phyloP scores from a whole-genome alignment of 352 stramenopile genomes.

The Globisporangium paroecandrum region DNA sequence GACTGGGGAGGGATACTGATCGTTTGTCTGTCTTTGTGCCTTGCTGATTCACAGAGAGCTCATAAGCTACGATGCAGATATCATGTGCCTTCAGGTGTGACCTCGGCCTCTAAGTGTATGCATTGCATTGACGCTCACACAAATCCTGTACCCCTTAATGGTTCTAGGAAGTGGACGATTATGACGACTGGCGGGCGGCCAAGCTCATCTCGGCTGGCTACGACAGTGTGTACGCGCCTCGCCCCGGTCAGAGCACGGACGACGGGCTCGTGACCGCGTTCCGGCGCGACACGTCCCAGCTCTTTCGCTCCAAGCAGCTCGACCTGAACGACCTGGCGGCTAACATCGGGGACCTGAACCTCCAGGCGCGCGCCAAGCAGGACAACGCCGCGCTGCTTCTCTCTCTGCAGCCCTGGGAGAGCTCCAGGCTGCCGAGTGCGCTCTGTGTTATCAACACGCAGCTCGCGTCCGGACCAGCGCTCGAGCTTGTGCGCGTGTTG shows the following conservation, averaged over 20 bases:
- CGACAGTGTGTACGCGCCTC: constrained; percentile 71
- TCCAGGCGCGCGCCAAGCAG: constrained; percentile 44
- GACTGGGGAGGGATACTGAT: too few species aligned
- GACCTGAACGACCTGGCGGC: constrained; percentile 54
- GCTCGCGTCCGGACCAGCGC: constrained; percentile 27
- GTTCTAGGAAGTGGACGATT: constrained; percentile 80
- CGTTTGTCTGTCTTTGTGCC: neutral
- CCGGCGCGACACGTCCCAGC: constrained; percentile 66
- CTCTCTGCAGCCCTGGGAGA: constrained; percentile 81
- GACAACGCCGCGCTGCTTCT: constrained; percentile 76
- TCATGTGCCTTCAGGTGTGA: constrained; percentile 79
- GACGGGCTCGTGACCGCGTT: constrained; percentile 84
- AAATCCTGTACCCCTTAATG: neutral
- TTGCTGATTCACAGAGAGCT: constrained; percentile 46
- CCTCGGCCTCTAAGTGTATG: neutral
- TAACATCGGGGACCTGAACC: constrained; percentile 39
- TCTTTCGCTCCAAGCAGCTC: constrained; percentile 60
- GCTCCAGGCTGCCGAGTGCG: constrained; percentile 54
- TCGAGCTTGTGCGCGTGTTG: constrained; percentile 61
- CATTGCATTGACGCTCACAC: neutral
- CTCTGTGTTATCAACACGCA: constrained; percentile 64
- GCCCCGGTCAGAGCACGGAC: constrained; percentile 29
- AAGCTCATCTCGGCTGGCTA: constrained; percentile 68
- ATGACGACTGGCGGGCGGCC: constrained; percentile 78
- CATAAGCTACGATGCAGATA: constrained; percentile 69